A percentile compares a stretch with the other conserved stretches of the same genome.
Conservation (phyloP, 176 grass and related monocot species). For the sorghum (Sorghum bicolor) region DNA sequence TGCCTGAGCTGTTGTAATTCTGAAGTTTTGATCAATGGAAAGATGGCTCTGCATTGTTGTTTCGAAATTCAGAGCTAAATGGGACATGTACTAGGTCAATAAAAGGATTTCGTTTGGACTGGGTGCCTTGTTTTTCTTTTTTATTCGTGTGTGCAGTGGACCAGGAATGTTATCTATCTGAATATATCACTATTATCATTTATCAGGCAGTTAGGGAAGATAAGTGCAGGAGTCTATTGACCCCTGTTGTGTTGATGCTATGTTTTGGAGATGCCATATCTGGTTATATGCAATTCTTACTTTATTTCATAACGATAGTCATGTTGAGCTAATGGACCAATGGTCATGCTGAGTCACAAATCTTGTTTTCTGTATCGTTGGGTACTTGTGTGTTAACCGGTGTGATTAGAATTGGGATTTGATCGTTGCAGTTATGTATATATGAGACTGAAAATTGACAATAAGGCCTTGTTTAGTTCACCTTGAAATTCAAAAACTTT, state of each 20-base stretch:
- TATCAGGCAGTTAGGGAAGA: neutral
- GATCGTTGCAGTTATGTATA: too few relatives aligned
- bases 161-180: neutral
- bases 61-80: neutral
- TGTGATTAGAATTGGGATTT: neutral
- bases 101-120: neutral
- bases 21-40: neutral
- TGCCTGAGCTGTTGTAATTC: neutral
- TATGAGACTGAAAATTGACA: neutral
- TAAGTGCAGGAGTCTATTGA: neutral
- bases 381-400: neutral
- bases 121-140: neutral
- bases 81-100: slow-evolving; percentile 7
- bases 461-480: too few relatives aligned
- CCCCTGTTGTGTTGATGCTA: neutral
- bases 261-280: neutral
- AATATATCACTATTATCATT: neutral
- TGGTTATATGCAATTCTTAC: neutral
- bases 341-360: neutral
- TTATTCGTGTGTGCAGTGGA: neutral
- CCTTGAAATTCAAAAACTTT: too few relatives aligned
- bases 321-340: neutral
- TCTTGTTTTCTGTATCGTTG: neutral
- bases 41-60: neutral
- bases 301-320: neutral